Evolutionary conservation across 441 rosid species (phyloP), one percentile per base, ranked within the genome.

Genomic region (Pelargonium fulgidum): DNA sequence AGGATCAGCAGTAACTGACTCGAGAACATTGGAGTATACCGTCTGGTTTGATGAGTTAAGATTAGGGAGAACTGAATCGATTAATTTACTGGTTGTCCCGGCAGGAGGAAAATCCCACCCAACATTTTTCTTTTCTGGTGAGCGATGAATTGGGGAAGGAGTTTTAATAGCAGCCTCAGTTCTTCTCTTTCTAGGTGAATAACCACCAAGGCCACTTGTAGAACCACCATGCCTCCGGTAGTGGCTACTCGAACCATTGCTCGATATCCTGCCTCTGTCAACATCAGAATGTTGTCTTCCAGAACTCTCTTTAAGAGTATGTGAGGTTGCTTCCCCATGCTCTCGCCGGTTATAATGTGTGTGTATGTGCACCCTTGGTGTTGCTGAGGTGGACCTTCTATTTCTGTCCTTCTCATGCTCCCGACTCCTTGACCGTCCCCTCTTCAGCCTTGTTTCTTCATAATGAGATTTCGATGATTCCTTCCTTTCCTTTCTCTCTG

Each of bases 171-270:
- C 82, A 54, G 81, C 80, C 68, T 86, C 89, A 62, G 79, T 80
- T 79, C 82, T 91, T 74, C 93, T 88, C 83, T 88, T 91, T 78
- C 95, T 86, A 22, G 99, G 97, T 16, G 96, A 91, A 80, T 91
- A 91, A 68, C 97, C 96, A 72, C 97, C 96, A 70, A 93, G 90
- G 64, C 93, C 87, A 77, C 97, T 93, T 19, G 75, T 71, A 69
- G 83, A 81, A 61, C 79, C 79, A 73, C 76, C 78, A 70, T 83
- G 87, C 76, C 84, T 68, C 76, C 74, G 82, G 75, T 78, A 77
- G 71, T 88, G 86, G 73, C 78, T 78, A 75, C 79, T 77, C 39
- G 80, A 82, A 65, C 84, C 88, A 77, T 85, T 85, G 70, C 79
- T 79, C 0, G 71, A 62, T 68, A 62, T 59, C 68, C 73, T 83